Base-by-base conservation (phyloP, 306 rosid genomes). In the Rosa chinensis region DNA sequence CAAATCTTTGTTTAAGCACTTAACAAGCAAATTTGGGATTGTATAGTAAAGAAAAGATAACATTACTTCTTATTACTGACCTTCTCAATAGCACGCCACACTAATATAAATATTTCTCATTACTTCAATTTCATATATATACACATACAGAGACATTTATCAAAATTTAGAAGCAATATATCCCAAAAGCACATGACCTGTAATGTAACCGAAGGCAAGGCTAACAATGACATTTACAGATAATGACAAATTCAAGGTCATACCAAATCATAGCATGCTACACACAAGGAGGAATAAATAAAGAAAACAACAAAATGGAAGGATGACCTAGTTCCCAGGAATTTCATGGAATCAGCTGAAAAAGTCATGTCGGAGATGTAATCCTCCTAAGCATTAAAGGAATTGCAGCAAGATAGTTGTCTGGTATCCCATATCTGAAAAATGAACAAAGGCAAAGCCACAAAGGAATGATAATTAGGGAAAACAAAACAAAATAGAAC, bases 401-500 rank as follows among this genome's bases (percentile, higher is more conserved):
- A 25, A 82, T 87, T 87, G 89, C 91, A 81, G 82, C 98, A 92
- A 81, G 97, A 81, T 25, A 88, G 94, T 75, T 89, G 90, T 71
- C 97, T 92, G 43, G 93, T 94, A 85, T 92, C 98, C 97, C 98
- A 94, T 44, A 94, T 94, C 97, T 93, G 81, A 64, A 63, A 21
- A 23, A 76, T 42, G 62, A 8, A 39, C 44, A 72, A 32, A 52
- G 25, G 32, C 53, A n/a, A 21, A 14, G 4, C 16, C 64, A 79
- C 3, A 10, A 35, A 12, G 4, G 21, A 63, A 79, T 6, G 25
- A 63, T 12, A 72, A 68, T 59, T 23, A 23, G 28, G 16, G 39
- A 0, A n/a, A 8, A 58, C 28, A 25, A 25, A 25, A 25, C 28
- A 0, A 10, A 25, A 25, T 18, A 17, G 44, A 49, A 40, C 18